Evolutionary conservation across 2,329 filamentous ascomycete species (phyloP), one percentile per base, ranked within the genome.

Genomic region (Apiospora sp.): DNA sequence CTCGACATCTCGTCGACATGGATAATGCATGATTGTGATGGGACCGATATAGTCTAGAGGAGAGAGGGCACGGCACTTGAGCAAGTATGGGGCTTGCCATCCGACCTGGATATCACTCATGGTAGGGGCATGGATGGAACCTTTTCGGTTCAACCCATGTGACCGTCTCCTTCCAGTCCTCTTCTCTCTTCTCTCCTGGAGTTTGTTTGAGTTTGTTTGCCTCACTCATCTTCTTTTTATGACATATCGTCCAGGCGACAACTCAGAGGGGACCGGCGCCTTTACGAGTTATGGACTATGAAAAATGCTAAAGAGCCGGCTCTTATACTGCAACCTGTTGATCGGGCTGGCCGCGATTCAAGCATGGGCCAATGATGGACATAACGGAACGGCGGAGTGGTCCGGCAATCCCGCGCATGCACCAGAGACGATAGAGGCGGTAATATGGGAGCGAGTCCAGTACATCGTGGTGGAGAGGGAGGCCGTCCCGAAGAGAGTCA

Each of bases 231-330:
- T 73, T 75, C 75, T 70, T 67, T 74, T 75, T 61, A 72, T 70
- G 72, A 75, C 72, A 77, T 71, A 72, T 71, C 73, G 75, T 77
- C 73, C 76, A 74, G 74, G 76, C 71, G 76, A 75, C 75, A 72
- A 70, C 67, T 67, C 24, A 75, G 48, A 41, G 34, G 58, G 58
- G 58, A 64, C 34, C 10, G 58, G 58, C 67, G 30, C 24, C 41
- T 16, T 46, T 71, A 74, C 73, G 73, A 73, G 73, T 71, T 75
- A 79, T 81, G 79, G 78, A 73, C 74, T 71, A 75, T 78, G 76
- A 79, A 78, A 71, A 70, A 81, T 80, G 79, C 73, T 76, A 74
- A 76, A 76, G 77, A 79, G 77, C 79, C 73, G 78, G 78, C 75
- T 81, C 74, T 76, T 80, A 75, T 75, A 74, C 75, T 78, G 71